Evolutionary conservation across 345 rosid species (phyloP).

Genomic region (Tarenaya hassleriana): DNA sequence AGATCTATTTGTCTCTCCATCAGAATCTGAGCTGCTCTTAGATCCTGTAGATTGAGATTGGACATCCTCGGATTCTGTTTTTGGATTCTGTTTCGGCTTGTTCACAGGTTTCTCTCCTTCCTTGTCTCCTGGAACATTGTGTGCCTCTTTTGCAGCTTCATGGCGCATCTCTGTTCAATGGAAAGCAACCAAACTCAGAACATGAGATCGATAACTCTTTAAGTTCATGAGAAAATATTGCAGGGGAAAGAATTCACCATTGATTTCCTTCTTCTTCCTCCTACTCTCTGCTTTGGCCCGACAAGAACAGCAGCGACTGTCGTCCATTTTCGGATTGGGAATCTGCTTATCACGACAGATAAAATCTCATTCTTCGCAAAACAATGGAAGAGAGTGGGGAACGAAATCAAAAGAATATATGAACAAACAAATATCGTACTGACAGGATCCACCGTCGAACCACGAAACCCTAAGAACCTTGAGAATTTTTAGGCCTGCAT

Average conservation of each 20-base stretch:
- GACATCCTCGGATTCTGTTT: not conserved
- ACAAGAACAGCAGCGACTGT: constrained; percentile 13
- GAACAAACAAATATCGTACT: not conserved
- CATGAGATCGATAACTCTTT: too few relatives aligned
- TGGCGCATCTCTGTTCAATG: constrained; percentile 20
- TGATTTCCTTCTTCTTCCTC: constrained; percentile 14
- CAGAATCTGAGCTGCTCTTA: not conserved
- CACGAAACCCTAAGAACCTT: constrained; percentile 16
- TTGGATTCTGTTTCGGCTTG: constrained; percentile 5
- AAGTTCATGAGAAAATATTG: constrained; percentile 3
- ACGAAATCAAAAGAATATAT: not conserved
- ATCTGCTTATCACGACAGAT: not conserved
- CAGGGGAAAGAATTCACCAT: constrained; percentile 14
- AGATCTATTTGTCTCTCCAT: not conserved
- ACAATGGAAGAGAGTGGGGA: constrained; percentile 5
- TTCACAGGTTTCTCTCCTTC: constrained; percentile 8
- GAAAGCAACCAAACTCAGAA: constrained; percentile 4
- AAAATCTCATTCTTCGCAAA: too few relatives aligned
- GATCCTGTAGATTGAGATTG: too few relatives aligned
- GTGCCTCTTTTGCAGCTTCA: not conserved
- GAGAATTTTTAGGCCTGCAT: constrained; percentile 16
- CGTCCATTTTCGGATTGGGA: constrained; percentile 19
- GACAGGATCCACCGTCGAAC: constrained; percentile 6
- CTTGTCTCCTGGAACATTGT: not conserved
- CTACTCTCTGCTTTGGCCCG: constrained; percentile 11